phyloP scores from a whole-genome alignment of 2,329 filamentous ascomycete genomes.

The Amylocarpus encephaloides region DNA sequence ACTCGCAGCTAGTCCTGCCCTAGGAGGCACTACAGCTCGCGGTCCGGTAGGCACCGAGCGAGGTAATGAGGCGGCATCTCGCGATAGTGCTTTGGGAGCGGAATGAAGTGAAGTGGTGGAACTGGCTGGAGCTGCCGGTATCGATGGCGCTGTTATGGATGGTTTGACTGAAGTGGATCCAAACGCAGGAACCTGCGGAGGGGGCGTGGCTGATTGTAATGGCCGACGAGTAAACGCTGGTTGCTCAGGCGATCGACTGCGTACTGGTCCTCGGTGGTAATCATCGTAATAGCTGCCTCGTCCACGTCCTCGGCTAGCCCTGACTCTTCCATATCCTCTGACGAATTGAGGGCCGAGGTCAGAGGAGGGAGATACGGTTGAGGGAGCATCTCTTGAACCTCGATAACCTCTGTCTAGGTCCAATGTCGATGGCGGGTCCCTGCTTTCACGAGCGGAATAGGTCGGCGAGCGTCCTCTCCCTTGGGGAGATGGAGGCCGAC shows the following conservation, averaged over 20 bases:
- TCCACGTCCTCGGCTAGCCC: slow-evolving; percentile 39
- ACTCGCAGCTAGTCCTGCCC: neutral
- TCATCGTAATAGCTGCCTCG: slow-evolving; percentile 52
- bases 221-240: slow-evolving; percentile 27
- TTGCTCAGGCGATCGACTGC: slow-evolving; percentile 29
- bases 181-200: slow-evolving; percentile 49
- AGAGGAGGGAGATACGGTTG: slow-evolving; percentile 64
- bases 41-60: slow-evolving; percentile 7
- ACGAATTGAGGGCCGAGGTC: slow-evolving; percentile 44
- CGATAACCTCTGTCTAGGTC: slow-evolving; percentile 63
- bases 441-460: slow-evolving; percentile 45
- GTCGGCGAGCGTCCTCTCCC: slow-evolving; percentile 59
- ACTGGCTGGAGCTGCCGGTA: neutral
- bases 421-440: slow-evolving; percentile 52
- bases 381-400: slow-evolving; percentile 66
- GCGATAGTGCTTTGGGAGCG: neutral
- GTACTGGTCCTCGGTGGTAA: slow-evolving; percentile 33
- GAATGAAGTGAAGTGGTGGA: neutral
- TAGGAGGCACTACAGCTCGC: neutral
- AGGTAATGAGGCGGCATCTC: neutral
- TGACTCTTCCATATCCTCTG: slow-evolving; percentile 45
- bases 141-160: slow-evolving; percentile 4
- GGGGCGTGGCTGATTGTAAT: slow-evolving; percentile 45
- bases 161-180: slow-evolving; percentile 32
- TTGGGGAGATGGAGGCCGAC: slow-evolving; percentile 57